Conservation (phyloP, 2,329 filamentous ascomycete species). For the Fusarium sp. region DNA sequence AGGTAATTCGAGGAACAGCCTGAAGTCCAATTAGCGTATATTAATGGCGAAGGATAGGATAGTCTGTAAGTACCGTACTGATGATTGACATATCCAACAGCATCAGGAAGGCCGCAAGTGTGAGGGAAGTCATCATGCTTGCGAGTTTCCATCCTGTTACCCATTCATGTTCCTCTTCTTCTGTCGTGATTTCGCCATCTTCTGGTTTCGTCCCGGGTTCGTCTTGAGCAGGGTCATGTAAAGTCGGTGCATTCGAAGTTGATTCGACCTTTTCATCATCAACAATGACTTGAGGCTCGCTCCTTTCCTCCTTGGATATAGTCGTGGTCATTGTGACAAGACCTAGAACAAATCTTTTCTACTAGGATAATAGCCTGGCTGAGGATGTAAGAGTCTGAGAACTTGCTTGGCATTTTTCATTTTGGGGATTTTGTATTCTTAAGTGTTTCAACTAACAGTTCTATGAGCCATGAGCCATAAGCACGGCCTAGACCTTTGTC, state of each 20-base stretch:
- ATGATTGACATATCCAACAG: slow-evolving; percentile 67
- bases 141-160: slow-evolving; percentile 50
- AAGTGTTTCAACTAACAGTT: slow-evolving; percentile 14
- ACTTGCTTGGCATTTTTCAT: slow-evolving; percentile 3
- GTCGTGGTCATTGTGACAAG: slow-evolving; percentile 13
- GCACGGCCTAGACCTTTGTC: slow-evolving; percentile 8
- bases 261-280: slow-evolving; percentile 21
- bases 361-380: neutral
- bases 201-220: slow-evolving; percentile 13
- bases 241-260: slow-evolving; percentile 34
- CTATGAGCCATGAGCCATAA: slow-evolving; percentile 5
- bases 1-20: slow-evolving; percentile 64
- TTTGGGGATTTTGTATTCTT: slow-evolving; percentile 24
- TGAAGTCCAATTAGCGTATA: slow-evolving; percentile 31
- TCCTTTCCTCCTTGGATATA: neutral
- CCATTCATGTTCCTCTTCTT: slow-evolving; percentile 31
- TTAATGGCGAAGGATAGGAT: neutral
- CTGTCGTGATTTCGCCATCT: slow-evolving; percentile 13
- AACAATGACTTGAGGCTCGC: neutral
- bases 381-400: neutral
- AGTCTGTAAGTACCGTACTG: slow-evolving; percentile 56
- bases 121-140: slow-evolving; percentile 55
- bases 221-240: slow-evolving; percentile 32
- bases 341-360: neutral
- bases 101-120: slow-evolving; percentile 60